Percentiles rank a stretch among this genome's conserved stretches.
These are phyloP conservation scores for Annona cherimola DNA, from an alignment of 164 flowering plant species.

Conservation along the genomic window DNA sequence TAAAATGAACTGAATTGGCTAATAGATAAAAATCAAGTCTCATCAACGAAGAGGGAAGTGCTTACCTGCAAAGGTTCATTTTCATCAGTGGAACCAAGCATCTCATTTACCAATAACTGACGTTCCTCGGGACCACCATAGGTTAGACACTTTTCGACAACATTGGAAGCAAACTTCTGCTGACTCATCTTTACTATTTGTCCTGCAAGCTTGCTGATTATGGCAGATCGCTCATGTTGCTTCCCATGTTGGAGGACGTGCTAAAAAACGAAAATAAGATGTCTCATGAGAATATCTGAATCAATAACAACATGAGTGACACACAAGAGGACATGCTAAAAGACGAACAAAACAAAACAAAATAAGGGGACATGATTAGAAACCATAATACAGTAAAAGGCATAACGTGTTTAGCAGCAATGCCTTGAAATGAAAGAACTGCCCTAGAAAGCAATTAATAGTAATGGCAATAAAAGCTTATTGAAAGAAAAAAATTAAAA, in stretches of 20 bases:
- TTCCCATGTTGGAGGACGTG: conserved; percentile 84
- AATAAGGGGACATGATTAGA: too few relatives aligned
- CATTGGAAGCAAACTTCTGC: conserved; percentile 95
- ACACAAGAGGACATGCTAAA: too few relatives aligned
- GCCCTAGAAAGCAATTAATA: too few relatives aligned
- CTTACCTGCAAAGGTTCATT: conserved; percentile 88
- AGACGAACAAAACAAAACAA: too few relatives aligned
- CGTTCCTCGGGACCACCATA: conserved; percentile 74
- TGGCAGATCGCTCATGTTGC: conserved; percentile 64
- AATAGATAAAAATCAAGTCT: neutral
- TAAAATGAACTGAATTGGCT: neutral
- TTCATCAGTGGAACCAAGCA: conserved; percentile 84
- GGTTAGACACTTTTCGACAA: conserved; percentile 83
- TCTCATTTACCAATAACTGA: conserved; percentile 72
- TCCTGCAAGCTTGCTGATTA: conserved; percentile 76
- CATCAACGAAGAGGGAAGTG: neutral
- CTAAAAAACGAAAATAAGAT: conserved; percentile 24
- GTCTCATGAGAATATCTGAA: too few relatives aligned
- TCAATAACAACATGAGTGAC: too few relatives aligned
- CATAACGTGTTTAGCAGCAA: too few relatives aligned
- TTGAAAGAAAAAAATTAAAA: too few relatives aligned
- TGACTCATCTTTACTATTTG: conserved; percentile 92
- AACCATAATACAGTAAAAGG: too few relatives aligned
- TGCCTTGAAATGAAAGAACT: too few relatives aligned
- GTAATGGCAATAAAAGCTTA: too few relatives aligned